Base-by-base conservation (phyloP, 306 rosid genomes). In the Rubus idaeus region DNA sequence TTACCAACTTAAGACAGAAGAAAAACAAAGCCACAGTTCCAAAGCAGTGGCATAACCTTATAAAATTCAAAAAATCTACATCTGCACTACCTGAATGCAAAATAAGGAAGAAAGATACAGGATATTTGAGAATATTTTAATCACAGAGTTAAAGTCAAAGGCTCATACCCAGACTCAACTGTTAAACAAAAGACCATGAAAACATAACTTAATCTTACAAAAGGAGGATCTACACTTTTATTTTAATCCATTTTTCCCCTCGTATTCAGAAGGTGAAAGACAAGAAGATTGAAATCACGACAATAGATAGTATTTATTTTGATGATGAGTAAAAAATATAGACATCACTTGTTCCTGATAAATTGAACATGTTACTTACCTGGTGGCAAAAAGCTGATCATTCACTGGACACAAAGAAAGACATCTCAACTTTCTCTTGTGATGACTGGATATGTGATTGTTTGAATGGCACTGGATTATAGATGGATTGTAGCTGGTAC, bases 361-460 rank as follows among this genome's bases (percentile, higher is more conserved):
- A 51, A 44, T 51, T 18, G 74, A 16, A 58, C 55, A 51, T 49
- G 49, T 6, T 16, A 75, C 71, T 74, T 84, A 95, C 99, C 97
- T 91, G 73, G 98, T 96, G 71, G 82, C 97, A 69, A 96, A 96
- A 70, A 86, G 92, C 77, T 91, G 89, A 85, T 92, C 98, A 30
- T 96, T 86, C 67, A 87, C 97, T 2, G 99, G 99, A 77, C 90
- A 87, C 65, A 83, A 70, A 75, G 91, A 85, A 85, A 95, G 87
- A 78, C 91, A 84, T 79, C 99, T 86, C 87, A 96, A 74, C 85
- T 91, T 96, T 75, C 99, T 89, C 89, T 91, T 96, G 81, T 96
- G 99, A 79, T 92, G 94, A 87, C 98, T 88, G 66, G 97, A 82
- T 83, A 92, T 86, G 74, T 89, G 91, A 75, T 46, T 87, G 92